Conservation (phyloP, 768 basidiomycete species). For the Collybia nuda region DNA sequence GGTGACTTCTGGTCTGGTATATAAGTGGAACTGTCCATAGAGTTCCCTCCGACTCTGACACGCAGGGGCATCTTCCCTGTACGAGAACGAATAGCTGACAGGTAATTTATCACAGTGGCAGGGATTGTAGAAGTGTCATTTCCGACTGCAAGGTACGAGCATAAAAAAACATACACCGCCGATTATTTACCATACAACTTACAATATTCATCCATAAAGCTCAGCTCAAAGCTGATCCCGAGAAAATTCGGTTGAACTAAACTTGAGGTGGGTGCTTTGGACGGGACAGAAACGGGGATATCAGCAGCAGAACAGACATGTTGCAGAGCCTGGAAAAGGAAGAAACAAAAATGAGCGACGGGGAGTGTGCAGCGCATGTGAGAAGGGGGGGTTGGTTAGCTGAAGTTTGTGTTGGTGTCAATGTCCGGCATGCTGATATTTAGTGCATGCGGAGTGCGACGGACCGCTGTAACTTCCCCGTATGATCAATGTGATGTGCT, state of each 20-base stretch:
- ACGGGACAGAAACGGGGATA: constrained; percentile 28
- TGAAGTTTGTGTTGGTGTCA: too few species aligned
- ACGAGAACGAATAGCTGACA: constrained; percentile 51
- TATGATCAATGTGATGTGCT: too few species aligned
- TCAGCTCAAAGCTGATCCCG: constrained; percentile 66
- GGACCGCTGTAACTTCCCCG: too few species aligned
- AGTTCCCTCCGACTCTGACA: constrained; percentile 51
- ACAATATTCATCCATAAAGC: constrained; percentile 60
- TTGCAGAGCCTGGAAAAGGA: constrained; percentile 8
- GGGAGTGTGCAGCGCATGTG: background rate
- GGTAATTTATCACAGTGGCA: constrained; percentile 54
- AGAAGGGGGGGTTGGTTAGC: background rate
- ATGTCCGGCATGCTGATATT: too few species aligned
- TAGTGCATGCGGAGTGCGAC: too few species aligned
- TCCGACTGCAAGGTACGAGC: constrained; percentile 36
- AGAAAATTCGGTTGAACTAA: constrained; percentile 55
- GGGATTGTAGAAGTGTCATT: constrained; percentile 52
- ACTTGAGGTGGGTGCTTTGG: constrained; percentile 31
- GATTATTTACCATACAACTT: constrained; percentile 11
- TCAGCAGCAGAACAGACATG: constrained; percentile 17
- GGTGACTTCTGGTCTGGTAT: constrained; percentile 34
- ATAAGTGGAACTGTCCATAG: constrained; percentile 44
- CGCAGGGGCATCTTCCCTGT: constrained; percentile 43
- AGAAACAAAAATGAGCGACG: constrained; percentile 13
- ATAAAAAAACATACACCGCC: background rate